Evolutionary conservation across 768 basidiomycete species (phyloP).

Genomic region (Lentinula boryana): DNA sequence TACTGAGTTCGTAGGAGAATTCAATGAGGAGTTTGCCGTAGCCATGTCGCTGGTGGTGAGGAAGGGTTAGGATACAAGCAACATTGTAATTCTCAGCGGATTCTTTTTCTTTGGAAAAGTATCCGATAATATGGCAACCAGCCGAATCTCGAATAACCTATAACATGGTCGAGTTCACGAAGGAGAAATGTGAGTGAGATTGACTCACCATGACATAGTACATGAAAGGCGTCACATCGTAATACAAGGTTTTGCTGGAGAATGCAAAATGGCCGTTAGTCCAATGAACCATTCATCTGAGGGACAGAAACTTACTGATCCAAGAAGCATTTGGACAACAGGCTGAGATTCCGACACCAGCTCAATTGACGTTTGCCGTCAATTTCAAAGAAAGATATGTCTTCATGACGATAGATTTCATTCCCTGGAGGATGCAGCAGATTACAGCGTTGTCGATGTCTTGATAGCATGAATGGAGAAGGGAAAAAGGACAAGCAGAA

Average conservation of each 20-base stretch:
- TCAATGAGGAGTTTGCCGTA: slow-evolving; percentile 96
- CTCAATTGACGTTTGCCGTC: slow-evolving; percentile 94
- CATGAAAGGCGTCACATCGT: slow-evolving; percentile 99
- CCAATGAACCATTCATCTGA: background rate
- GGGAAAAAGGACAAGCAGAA: slow-evolving; percentile 95
- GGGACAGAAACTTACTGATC: slow-evolving; percentile 71
- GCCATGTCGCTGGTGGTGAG: slow-evolving; percentile 95
- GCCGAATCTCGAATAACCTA: slow-evolving; percentile 80
- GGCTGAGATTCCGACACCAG: slow-evolving; percentile 95
- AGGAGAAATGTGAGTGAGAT: slow-evolving; percentile 1
- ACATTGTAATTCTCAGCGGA: slow-evolving; percentile 98
- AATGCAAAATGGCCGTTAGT: slow-evolving; percentile 1
- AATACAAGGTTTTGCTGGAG: slow-evolving; percentile 92
- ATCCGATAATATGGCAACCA: slow-evolving; percentile 94
- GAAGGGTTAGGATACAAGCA: slow-evolving; percentile 97
- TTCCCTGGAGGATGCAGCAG: slow-evolving; percentile 95
- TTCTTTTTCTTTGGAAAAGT: slow-evolving; percentile 99
- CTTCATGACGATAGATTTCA: slow-evolving; percentile 97
- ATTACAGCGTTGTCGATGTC: slow-evolving; percentile 88
- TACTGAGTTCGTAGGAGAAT: slow-evolving; percentile 96
- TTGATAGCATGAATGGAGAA: slow-evolving; percentile 82
- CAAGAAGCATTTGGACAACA: slow-evolving; percentile 96
- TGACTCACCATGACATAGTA: slow-evolving; percentile 93
- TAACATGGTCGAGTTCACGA: slow-evolving; percentile 2
- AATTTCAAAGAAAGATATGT: slow-evolving; percentile 97